phyloP scores from a whole-genome alignment of 768 basidiomycete genomes.

The Naganishia vaughanmartiniae region DNA sequence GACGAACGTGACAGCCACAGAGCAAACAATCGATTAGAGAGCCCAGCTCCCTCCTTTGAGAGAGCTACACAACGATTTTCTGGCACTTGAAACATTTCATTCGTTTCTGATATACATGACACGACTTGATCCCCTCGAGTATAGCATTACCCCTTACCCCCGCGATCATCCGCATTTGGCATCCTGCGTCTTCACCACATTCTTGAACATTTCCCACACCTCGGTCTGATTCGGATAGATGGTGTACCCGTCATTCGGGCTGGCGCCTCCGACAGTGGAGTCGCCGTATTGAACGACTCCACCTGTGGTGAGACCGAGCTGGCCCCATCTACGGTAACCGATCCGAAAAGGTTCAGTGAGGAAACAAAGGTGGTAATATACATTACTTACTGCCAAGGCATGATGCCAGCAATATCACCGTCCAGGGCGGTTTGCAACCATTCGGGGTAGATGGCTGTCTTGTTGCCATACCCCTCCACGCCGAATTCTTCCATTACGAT shows the following conservation, averaged over 20 bases:
- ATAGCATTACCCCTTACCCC: no score
- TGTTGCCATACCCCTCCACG: neutral
- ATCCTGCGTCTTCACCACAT: neutral
- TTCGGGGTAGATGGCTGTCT: neutral
- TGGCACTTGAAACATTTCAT: no score
- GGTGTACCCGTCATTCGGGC: neutral
- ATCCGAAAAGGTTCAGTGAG: neutral
- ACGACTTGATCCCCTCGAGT: no score
- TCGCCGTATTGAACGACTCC: neutral
- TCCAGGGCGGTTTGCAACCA: neutral
- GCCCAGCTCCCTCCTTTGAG: no score
- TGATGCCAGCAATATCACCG: neutral
- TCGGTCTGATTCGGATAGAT: neutral
- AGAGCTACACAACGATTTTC: no score
- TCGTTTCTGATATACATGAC: no score
- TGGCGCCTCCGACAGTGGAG: neutral
- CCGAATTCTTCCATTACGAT: neutral
- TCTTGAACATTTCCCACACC: neutral
- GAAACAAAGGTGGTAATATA: neutral
- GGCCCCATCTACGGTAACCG: neutral
- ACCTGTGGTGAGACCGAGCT: neutral
- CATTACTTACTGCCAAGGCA: neutral
- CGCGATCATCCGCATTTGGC: neutral
- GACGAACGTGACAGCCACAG: no score
- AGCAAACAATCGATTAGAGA: no score